Evolutionary conservation across 495 filamentous ascomycete genomes (phyloP).

Genomic region (Bombardia bombarda): DNA sequence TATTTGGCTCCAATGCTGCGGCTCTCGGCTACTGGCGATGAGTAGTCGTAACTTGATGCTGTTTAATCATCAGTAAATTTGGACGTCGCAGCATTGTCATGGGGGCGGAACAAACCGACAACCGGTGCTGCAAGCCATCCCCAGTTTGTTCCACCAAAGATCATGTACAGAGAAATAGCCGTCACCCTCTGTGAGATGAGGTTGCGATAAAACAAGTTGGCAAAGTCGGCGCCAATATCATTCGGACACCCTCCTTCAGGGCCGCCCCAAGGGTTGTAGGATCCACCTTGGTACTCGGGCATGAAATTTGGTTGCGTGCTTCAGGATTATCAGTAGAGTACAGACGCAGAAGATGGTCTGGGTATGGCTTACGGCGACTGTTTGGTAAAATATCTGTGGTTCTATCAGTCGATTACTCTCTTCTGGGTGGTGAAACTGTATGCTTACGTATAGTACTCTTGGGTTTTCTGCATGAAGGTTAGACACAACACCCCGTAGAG

Average conservation of each 20-base stretch:
- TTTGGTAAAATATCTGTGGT: constrained; percentile 21
- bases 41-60: constrained; percentile 53
- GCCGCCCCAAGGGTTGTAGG: constrained; percentile 54
- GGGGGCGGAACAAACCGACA: too few species aligned
- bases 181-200: constrained; percentile 39
- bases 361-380: constrained; percentile 20
- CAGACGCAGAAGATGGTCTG: not conserved
- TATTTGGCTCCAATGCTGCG: constrained; percentile 51
- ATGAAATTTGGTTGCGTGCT: constrained; percentile 47
- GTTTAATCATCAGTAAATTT: too few species aligned
- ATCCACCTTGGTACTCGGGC: constrained; percentile 58
- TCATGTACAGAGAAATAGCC: constrained; percentile 40
- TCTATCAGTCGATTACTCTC: constrained; percentile 18
- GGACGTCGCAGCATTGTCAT: too few species aligned
- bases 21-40: constrained; percentile 50
- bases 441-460: constrained; percentile 34
- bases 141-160: constrained; percentile 56
- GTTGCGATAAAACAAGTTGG: constrained; percentile 54
- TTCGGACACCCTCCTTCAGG: constrained; percentile 42
- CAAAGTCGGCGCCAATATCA: constrained; percentile 42
- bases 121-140: constrained; percentile 24
- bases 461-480: constrained; percentile 15
- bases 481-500: not conserved
- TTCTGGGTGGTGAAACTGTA: not conserved
- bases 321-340: not conserved